Percentiles rank a stretch among this genome's conserved stretches.
Evolutionary conservation across 306 rosid species (phyloP).

Genomic region (Rubus parviflorus): DNA sequence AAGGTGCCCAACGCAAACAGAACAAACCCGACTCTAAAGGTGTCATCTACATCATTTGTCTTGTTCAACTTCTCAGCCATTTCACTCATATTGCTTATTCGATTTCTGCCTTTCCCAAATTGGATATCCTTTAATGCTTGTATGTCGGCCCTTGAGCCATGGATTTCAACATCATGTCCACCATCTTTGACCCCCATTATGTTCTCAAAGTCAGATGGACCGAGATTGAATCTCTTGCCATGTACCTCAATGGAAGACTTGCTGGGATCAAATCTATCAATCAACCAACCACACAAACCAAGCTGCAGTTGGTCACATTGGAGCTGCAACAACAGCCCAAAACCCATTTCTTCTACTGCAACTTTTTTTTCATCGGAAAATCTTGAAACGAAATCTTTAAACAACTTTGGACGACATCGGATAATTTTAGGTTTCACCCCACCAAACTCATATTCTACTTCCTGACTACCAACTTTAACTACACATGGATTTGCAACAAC

Average conservation of each 20-base stretch:
- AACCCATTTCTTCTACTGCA: background rate
- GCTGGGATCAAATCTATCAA: background rate
- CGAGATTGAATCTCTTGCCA: background rate
- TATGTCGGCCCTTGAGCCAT: background rate
- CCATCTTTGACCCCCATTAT: slow-evolving; percentile 1
- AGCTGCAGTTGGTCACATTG: slow-evolving; percentile 2
- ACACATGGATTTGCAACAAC: background rate
- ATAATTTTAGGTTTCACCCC: background rate
- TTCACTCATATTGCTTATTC: background rate
- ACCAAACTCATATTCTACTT: background rate
- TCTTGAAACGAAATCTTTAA: background rate
- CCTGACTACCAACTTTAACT: background rate
- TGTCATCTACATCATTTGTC: background rate
- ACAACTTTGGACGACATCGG: background rate
- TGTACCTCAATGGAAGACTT: background rate
- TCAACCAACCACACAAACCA: slow-evolving; percentile 10
- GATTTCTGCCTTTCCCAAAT: background rate
- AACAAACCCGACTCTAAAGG: background rate
- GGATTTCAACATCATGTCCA: background rate
- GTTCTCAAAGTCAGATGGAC: background rate
- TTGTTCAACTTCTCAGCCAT: background rate
- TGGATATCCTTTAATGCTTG: background rate
- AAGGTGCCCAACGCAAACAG: background rate
- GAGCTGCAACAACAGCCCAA: slow-evolving; percentile 1
- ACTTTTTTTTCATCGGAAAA: background rate